These are phyloP conservation scores for Raphanus raphanistrum DNA, from an alignment of 345 rosid species.

Conservation along the genomic window DNA sequence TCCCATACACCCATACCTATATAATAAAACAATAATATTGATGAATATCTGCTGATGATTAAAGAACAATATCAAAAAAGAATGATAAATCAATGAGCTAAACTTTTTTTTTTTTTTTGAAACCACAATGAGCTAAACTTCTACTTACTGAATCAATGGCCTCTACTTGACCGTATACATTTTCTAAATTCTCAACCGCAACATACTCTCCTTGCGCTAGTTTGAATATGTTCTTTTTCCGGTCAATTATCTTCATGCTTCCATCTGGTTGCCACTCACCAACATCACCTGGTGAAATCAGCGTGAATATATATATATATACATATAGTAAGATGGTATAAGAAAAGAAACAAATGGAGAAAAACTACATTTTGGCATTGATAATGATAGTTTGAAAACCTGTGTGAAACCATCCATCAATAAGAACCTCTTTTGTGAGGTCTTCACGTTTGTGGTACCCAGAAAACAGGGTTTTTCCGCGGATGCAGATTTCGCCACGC, in stretches of 20 bases:
- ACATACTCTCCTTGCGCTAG: slow-evolving; percentile 95
- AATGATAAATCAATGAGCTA: neutral
- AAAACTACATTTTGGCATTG: neutral
- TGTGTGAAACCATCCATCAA: slow-evolving; percentile 92
- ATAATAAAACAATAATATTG: neutral
- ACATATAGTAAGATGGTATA: neutral
- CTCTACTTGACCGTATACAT: slow-evolving; percentile 55
- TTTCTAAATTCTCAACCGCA: slow-evolving; percentile 88
- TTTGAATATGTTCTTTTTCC: slow-evolving; percentile 86
- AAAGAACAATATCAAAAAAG: neutral
- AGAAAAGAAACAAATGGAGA: neutral
- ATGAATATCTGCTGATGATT: neutral
- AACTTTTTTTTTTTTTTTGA: neutral
- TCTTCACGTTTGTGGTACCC: slow-evolving; percentile 87
- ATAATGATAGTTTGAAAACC: slow-evolving; percentile 39
- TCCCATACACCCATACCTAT: slow-evolving; percentile 81
- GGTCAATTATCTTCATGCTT: slow-evolving; percentile 80
- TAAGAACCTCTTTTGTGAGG: slow-evolving; percentile 70
- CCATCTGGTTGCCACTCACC: slow-evolving; percentile 95
- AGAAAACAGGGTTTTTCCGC: slow-evolving; percentile 63
- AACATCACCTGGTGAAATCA: slow-evolving; percentile 59
- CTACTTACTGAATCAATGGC: slow-evolving; percentile 62
- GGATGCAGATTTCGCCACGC: slow-evolving; percentile 77
- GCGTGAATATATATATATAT: too few relatives aligned
- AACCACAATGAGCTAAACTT: neutral